phyloP scores from a whole-genome alignment of 106 monocot species.

The Allium cepa region DNA sequence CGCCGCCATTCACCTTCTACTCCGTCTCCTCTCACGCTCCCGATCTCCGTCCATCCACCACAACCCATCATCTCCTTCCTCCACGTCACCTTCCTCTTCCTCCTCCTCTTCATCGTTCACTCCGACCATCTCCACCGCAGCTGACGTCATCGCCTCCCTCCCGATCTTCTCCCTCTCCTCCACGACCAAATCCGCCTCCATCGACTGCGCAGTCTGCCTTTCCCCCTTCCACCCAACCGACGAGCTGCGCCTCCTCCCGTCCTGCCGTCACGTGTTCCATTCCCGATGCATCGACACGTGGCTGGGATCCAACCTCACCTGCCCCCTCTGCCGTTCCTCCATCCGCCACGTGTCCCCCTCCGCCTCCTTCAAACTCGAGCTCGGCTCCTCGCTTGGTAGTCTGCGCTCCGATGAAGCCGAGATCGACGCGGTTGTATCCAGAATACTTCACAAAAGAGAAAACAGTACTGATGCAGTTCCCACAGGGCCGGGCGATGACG shows the following conservation, averaged over 20 bases:
- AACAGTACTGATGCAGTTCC: background rate
- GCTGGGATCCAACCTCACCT: conserved; percentile 71
- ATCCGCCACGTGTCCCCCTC: conserved; percentile 26
- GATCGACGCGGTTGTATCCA: conserved; percentile 62
- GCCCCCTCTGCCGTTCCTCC: conserved; percentile 85
- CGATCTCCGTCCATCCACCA: conserved; percentile 11
- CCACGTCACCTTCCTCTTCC: conserved; percentile 10
- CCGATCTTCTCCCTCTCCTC: conserved; percentile 73
- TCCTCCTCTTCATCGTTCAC: conserved; percentile 6
- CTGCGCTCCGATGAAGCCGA: conserved; percentile 25
- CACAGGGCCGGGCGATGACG: conserved; percentile 12
- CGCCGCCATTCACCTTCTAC: conserved; percentile 56
- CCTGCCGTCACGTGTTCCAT: conserved; percentile 97
- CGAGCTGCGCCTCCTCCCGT: conserved; percentile 87
- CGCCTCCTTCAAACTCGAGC: conserved; percentile 70
- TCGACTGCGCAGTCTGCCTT: conserved; percentile 94
- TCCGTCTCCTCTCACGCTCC: conserved; percentile 40
- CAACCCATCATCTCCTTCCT: conserved; percentile 25
- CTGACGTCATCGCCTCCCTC: conserved; percentile 53
- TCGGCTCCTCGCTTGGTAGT: conserved; percentile 51
- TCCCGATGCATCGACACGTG: conserved; percentile 85
- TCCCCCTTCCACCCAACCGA: conserved; percentile 53
- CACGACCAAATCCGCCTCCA: conserved; percentile 33
- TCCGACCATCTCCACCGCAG: conserved; percentile 15
- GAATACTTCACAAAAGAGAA: conserved; percentile 13